Conservation (phyloP, 768 basidiomycete genomes). For the Calocybe gangraenosa region DNA sequence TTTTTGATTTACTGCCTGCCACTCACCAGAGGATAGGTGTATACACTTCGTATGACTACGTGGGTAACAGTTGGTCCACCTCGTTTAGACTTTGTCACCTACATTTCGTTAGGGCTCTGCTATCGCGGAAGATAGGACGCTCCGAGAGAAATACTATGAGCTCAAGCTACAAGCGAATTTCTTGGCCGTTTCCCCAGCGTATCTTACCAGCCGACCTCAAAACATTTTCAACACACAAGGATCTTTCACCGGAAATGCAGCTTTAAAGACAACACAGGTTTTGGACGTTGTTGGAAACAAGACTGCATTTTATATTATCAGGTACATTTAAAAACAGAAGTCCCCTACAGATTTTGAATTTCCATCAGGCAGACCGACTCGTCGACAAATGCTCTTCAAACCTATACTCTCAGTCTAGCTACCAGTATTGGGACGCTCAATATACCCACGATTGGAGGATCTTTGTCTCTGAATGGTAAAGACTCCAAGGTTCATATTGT, state of each 20-base stretch:
- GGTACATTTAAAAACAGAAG: conserved; percentile 18
- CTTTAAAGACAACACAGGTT: conserved; percentile 45
- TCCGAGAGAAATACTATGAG: conserved; percentile 52
- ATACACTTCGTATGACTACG: conserved; percentile 44
- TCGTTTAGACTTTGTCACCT: neutral
- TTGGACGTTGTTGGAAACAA: conserved; percentile 43
- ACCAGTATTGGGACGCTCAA: conserved; percentile 40
- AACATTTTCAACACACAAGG: conserved; percentile 37
- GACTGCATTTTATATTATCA: conserved; percentile 44
- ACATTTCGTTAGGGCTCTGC: conserved; percentile 34
- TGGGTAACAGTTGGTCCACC: conserved; percentile 15
- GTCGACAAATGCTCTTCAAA: conserved; percentile 32
- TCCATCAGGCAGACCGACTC: conserved; percentile 33
- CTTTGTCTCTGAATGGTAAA: conserved; percentile 41
- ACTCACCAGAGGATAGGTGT: conserved; percentile 23
- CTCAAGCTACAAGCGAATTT: conserved; percentile 49
- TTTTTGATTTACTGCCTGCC: neutral
- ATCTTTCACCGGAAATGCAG: conserved; percentile 44
- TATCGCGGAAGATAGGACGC: conserved; percentile 47
- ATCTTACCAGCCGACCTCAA: conserved; percentile 40
- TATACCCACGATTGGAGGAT: conserved; percentile 40
- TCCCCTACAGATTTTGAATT: neutral
- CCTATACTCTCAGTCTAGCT: conserved; percentile 38
- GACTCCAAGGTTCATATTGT: conserved; percentile 51
- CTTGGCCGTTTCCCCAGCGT: conserved; percentile 46